phyloP scores from a whole-genome alignment of 768 basidiomycete species.

The Phaeotremella fagi region DNA sequence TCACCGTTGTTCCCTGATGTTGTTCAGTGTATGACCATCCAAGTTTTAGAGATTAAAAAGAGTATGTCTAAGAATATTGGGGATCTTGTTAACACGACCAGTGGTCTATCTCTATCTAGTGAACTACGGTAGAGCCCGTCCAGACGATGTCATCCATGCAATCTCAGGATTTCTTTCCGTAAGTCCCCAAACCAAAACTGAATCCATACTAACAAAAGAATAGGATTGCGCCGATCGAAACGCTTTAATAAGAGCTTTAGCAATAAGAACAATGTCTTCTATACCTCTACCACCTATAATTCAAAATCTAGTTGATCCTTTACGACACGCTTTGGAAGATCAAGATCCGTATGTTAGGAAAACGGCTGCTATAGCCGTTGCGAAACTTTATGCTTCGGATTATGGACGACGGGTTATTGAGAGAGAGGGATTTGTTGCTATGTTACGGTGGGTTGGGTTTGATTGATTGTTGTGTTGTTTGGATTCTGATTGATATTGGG shows the following conservation, averaged over 20 bases:
- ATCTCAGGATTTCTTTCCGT: slow-evolving; percentile 88
- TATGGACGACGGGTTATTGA: slow-evolving; percentile 67
- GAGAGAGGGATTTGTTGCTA: slow-evolving; percentile 81
- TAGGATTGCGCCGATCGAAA: slow-evolving; percentile 96
- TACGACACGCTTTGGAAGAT: slow-evolving; percentile 88
- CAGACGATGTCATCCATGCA: slow-evolving; percentile 87
- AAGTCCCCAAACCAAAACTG: slow-evolving; percentile 31
- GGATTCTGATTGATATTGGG: background rate
- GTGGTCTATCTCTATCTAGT: slow-evolving; percentile 98
- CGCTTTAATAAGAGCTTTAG: slow-evolving; percentile 91
- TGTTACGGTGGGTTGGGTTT: slow-evolving; percentile 57
- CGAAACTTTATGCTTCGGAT: slow-evolving; percentile 87
- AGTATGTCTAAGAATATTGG: slow-evolving; percentile 56
- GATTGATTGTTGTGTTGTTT: background rate
- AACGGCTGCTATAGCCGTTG: slow-evolving; percentile 89
- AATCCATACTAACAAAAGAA: no score
- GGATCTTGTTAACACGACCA: slow-evolving; percentile 47
- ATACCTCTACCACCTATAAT: slow-evolving; percentile 84
- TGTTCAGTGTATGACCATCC: slow-evolving; percentile 89
- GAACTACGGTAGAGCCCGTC: slow-evolving; percentile 89
- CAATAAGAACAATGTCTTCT: slow-evolving; percentile 98
- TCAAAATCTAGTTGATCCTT: slow-evolving; percentile 77
- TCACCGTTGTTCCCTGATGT: slow-evolving; percentile 93
- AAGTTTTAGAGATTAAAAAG: slow-evolving; percentile 96
- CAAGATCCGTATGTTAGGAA: slow-evolving; percentile 97